Conservation (phyloP, 2,329 filamentous ascomycete species). For the Pseudogymnoascus sp. region DNA sequence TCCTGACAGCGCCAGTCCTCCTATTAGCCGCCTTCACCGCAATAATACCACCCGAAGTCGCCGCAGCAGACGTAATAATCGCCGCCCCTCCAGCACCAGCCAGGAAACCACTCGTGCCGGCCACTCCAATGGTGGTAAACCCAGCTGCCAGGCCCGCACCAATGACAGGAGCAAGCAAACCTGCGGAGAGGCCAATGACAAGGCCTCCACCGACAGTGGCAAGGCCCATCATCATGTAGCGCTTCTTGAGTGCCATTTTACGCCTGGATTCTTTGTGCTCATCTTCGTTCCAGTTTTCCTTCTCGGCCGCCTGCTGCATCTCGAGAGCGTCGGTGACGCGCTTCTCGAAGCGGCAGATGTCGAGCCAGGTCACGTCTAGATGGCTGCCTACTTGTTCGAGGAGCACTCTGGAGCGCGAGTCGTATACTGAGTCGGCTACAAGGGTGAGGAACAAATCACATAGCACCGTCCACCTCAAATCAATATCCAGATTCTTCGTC, state of each 20-base stretch:
- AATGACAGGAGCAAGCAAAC: conserved; percentile 84
- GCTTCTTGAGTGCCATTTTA: conserved; percentile 70
- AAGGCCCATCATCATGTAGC: conserved; percentile 91
- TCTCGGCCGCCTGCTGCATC: conserved; percentile 90
- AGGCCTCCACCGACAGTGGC: conserved; percentile 91
- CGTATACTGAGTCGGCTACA: conserved; percentile 93
- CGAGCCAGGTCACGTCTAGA: conserved; percentile 77
- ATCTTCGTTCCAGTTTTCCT: conserved; percentile 96
- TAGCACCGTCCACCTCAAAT: conserved; percentile 91
- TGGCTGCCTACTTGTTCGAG: conserved; percentile 75
- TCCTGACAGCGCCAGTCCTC: conserved; percentile 84
- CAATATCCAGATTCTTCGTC: conserved; percentile 82
- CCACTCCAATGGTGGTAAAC: conserved; percentile 88
- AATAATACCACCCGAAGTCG: conserved; percentile 77
- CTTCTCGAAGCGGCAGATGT: conserved; percentile 95
- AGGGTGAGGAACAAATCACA: conserved; percentile 92
- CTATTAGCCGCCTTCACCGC: conserved; percentile 77
- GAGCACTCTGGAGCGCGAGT: conserved; percentile 74
- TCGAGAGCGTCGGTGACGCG: conserved; percentile 92
- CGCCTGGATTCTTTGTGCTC: conserved; percentile 82
- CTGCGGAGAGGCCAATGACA: conserved; percentile 90
- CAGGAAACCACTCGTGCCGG: conserved; percentile 79
- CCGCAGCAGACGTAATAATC: conserved; percentile 83
- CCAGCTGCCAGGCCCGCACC: conserved; percentile 88
- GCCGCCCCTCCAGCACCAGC: conserved; percentile 88